Evolutionary conservation across 2,329 filamentous ascomycete genomes (phyloP), one percentile per base, ranked within the genome.

Genomic region (Lecanicillium sp.): DNA sequence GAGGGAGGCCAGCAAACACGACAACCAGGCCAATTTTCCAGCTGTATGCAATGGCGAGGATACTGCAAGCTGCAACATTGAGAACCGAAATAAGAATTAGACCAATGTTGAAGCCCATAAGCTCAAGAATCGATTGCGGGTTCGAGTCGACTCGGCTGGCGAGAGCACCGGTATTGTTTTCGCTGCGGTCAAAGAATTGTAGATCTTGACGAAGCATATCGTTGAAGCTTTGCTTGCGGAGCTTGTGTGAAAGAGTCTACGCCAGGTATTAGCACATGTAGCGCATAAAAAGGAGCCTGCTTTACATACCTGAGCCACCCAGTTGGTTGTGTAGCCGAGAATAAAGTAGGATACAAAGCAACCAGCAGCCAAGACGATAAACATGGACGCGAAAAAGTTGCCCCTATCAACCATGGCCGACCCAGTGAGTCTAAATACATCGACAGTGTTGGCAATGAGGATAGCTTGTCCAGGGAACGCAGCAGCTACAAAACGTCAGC

Each of bases 301-400:
- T 16, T 33, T 9, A 1, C n/a, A 20, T 39, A 50, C 51, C 44
- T 56, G 54, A 9, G 58, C 49, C 9, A 62, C 49, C 5, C 48
- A 43, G 40, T 64, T 66, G 12, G 59, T 57, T 2, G 51, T 33
- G 41, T 49, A 62, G 2, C 64, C 63, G 27, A 65, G 46, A 8
- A 47, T 33, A 33, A 62, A 62, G 46, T 75, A 75, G 9, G 60
- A 55, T 1, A 71, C 33, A 1, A 70, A 54, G n/a, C 60, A 57
- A 3, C 60, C 68, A 4, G 59, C 55, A 3, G 71, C 68, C 28
- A 72, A 47, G 2, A 73, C 59, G 32, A 73, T 65, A 44, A 76
- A 76, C 71, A 77, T 75, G 37, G 65, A 56, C 0, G 71, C 65
- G 54, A 62, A 75, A 47, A 75, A 75, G 48, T 77, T 63, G 8